Evolutionary conservation across 2,329 filamentous ascomycete genomes (phyloP), one percentile per base, ranked within the genome.

Genomic region (Penicillium crustosum): DNA sequence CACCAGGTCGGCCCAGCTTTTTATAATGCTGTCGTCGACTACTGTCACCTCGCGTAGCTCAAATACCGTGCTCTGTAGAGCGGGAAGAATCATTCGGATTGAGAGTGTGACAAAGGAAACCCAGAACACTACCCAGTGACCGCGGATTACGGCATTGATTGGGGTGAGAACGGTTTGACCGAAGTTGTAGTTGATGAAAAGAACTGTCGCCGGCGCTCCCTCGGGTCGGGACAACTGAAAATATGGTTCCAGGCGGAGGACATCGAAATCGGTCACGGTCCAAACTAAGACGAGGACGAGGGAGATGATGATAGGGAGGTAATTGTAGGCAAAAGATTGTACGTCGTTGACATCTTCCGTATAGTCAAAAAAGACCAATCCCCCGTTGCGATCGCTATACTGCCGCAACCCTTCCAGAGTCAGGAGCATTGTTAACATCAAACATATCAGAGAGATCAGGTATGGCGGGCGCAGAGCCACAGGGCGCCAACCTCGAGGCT

Each of bases 241-340:
- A 58, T 77, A 81, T 2, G 79, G 79, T 48, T 81, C 79, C 19
- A 81, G 65, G 6, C 79, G 78, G 51, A 81, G 76, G 21, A 81
- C 78, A 58, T 81, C 79, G 52, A 78, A 81, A 55, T 81, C 79
- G 13, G 78, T 73, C 55, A 81, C 77, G 47, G 79, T 77, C 79
- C 79, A 81, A 2, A 79, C 62, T 21, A 79, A 76, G 41, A 79
- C 75, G 31, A 81, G 78, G 7, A 76, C 68, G 19, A 81, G 73
- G 13, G 79, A 75, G 17, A 77, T 59, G 35, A 81, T 73, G 35
- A 80, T 77, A 67, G 57, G 78, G 61, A 70, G 72, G 75, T 75
- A 74, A 45, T 75, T 74, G 58, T 73, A 75, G 43, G 63, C 64
- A 52, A 75, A 73, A 1, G 70, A 73, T 48, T 70, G 63, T 10